phyloP scores from a whole-genome alignment of 2,329 filamentous ascomycete species.

The Fusarium napiforme region DNA sequence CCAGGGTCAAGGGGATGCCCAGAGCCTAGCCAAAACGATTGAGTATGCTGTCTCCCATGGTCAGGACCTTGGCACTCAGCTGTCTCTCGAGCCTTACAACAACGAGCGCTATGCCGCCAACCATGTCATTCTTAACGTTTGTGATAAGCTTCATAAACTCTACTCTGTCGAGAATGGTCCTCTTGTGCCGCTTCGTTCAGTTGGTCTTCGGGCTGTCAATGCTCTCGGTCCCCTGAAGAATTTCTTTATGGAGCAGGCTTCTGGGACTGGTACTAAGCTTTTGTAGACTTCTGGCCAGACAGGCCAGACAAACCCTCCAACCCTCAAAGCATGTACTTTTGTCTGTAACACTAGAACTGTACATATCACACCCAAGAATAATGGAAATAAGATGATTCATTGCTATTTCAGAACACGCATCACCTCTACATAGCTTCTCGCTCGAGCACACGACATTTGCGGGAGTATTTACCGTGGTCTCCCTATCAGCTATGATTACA shows the following conservation, averaged over 20 bases:
- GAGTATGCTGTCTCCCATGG: slow-evolving; percentile 82
- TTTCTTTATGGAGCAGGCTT: slow-evolving; percentile 83
- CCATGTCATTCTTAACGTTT: slow-evolving; percentile 79
- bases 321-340: slow-evolving; percentile 11
- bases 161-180: slow-evolving; percentile 86
- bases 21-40: slow-evolving; percentile 79
- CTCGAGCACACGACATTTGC: slow-evolving; percentile 45
- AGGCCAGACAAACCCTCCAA: neutral
- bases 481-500: slow-evolving; percentile 56
- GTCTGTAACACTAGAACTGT: slow-evolving; percentile 33
- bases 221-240: slow-evolving; percentile 79
- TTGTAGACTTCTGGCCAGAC: slow-evolving; percentile 38
- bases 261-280: slow-evolving; percentile 64
- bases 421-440: slow-evolving; percentile 44
- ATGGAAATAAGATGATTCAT: slow-evolving; percentile 38
- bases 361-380: slow-evolving; percentile 14
- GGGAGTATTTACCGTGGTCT: slow-evolving; percentile 53
- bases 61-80: slow-evolving; percentile 82
- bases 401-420: slow-evolving; percentile 40
- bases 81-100: slow-evolving; percentile 85
- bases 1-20: slow-evolving; percentile 89
- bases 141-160: slow-evolving; percentile 91
- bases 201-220: slow-evolving; percentile 82
- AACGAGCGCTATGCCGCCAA: slow-evolving; percentile 85
- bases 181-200: slow-evolving; percentile 80